Evolutionary conservation across 805 yeast genomes (phyloP), one percentile per base, ranked within the genome.

Genomic region (Zygotorulaspora sp.): DNA sequence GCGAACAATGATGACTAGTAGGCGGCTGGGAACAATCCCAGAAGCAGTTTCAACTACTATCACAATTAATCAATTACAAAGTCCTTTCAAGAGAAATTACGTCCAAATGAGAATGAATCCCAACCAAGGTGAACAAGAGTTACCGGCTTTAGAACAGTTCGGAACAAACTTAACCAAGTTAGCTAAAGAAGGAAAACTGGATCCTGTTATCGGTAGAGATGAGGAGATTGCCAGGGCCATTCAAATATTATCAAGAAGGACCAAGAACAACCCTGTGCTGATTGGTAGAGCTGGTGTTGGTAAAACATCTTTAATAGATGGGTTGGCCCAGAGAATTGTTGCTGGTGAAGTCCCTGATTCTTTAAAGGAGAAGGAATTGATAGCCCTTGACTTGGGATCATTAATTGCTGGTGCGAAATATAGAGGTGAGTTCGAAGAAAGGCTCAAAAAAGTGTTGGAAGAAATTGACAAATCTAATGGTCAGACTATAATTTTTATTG

Each of bases 231-330:
- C 90, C 41, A 71, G 98, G 42, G 90, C 97, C 0, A 82, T 90
- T 40, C 97, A 90, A 59, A 89, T 90, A 32, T 66, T 90, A 30
- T 86, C 96, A 1, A 70, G 98, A 50, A 72, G 97, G 59, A 88
- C 97, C 1, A 90, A 90, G 63, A 92, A 92, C 61, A 90, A 90
- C 55, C 98, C 98, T 0, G 95, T 92, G 1, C 63, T 90, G 38
- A 88, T 92, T 28, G 98, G 98, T 45, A 78, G 84, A 49, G 98
- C 98, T 1, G 98, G 98, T 65, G 94, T 96, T 0, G 98, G 98
- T 66, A 90, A 90, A 62, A 92, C 97, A 0, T 94, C 97, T 5
- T 78, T 92, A 41, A 83, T 92, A 77, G 98, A 92, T 58, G 98
- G 97, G 0, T 68, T 92, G 26, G 97, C 97, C 0, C 97, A 92